Evolutionary conservation across 108 stramenopile species (phyloP).

Genomic region (Pseudonitzschia multiseries): DNA sequence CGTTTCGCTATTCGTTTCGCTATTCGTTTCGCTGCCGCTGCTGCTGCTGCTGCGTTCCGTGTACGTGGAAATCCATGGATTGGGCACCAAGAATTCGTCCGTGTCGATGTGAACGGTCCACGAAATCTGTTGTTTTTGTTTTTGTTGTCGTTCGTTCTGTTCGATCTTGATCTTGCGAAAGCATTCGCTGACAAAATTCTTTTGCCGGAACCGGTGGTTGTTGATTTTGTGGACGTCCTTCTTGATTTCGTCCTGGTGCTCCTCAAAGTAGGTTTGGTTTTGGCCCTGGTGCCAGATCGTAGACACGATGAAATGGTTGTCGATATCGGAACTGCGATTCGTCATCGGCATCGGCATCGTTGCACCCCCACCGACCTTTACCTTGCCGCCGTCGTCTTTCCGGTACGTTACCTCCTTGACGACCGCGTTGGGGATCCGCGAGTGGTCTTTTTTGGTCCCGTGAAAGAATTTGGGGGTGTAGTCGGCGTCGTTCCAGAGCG

Average conservation of each 20-base stretch:
- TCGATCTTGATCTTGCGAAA: conserved; percentile 6
- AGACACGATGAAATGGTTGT: not conserved
- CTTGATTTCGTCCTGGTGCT: not conserved
- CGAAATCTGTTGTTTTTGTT: not conserved
- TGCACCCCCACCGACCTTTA: no score
- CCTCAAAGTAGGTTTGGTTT: not conserved
- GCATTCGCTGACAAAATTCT: conserved; percentile 38
- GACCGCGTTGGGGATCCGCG: not conserved
- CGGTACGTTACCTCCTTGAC: not conserved
- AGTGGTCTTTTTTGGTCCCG: conserved; percentile 5
- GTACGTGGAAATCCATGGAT: conserved; percentile 22
- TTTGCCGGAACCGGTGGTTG: conserved; percentile 46
- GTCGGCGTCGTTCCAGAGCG: conserved; percentile 31
- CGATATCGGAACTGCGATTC: not conserved
- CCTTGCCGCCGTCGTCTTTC: no score
- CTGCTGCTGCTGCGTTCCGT: not conserved
- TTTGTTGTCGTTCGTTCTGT: no score
- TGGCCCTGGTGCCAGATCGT: not conserved
- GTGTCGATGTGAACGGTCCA: conserved; percentile 66
- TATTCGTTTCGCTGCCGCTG: not conserved
- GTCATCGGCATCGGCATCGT: not conserved
- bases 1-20: not conserved
- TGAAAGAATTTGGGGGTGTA: conserved; percentile 38
- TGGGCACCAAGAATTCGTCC: conserved; percentile 66
- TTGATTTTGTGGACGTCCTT: conserved; percentile 26